Conservation (phyloP, 768 basidiomycete species). For the Boletus rubescentipes region DNA sequence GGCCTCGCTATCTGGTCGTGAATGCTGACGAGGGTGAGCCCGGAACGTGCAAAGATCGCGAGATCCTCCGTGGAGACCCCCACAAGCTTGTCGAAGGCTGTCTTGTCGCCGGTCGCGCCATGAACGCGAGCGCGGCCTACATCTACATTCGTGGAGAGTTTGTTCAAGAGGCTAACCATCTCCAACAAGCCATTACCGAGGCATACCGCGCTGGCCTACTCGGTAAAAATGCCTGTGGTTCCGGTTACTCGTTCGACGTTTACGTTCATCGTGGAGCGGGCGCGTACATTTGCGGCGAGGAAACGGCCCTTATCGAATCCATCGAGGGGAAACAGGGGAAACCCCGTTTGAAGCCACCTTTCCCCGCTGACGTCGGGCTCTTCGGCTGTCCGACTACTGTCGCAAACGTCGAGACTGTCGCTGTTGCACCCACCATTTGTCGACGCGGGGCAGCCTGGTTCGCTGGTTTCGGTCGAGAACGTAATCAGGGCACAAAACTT, state of each 20-base stretch:
- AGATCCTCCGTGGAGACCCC: constrained; percentile 96
- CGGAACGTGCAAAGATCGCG: constrained; percentile 98
- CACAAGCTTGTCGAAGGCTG: constrained; percentile 99
- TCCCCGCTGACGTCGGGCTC: constrained; percentile 96
- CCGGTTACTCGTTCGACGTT: constrained; percentile 94
- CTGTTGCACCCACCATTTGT: constrained; percentile 96
- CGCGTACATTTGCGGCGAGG: constrained; percentile 98
- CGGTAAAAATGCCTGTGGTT: constrained; percentile 89
- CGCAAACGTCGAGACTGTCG: constrained; percentile 97
- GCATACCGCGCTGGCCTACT: constrained; percentile 88
- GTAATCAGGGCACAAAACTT: constrained; percentile 96
- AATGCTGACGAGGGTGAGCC: constrained; percentile 99
- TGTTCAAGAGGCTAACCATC: constrained; percentile 89
- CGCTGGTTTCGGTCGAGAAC: constrained; percentile 83
- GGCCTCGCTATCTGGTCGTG: constrained; percentile 94
- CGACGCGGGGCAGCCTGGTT: constrained; percentile 90
- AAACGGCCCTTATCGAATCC: constrained; percentile 96
- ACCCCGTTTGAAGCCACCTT: constrained; percentile 95
- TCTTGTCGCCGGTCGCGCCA: constrained; percentile 91
- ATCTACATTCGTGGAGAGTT: constrained; percentile 99
- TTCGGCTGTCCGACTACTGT: constrained; percentile 98
- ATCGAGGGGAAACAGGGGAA: constrained; percentile 99
- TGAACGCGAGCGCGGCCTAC: constrained; percentile 99
- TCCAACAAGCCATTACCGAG: constrained; percentile 94
- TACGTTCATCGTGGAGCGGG: constrained; percentile 98